Base-by-base conservation (phyloP, 768 basidiomycete genomes). In the Paxillus rubicundulus region DNA sequence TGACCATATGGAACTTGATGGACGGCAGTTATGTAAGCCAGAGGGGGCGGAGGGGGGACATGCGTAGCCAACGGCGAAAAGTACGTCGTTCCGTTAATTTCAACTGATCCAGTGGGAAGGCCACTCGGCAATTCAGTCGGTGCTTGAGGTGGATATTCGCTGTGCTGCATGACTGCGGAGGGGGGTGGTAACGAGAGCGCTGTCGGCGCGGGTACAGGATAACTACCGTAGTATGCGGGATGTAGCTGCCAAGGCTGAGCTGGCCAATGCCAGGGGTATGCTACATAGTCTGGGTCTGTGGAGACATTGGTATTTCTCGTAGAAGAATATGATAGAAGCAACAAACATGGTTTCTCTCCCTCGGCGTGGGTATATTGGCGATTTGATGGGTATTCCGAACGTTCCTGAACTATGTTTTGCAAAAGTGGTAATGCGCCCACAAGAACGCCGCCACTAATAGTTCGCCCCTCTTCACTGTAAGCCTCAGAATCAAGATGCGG, bases 361-460 rank as follows among this genome's bases (percentile, higher is more conserved):
- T 57, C 59, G 4, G 71, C 65, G 48, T 72, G 72, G 24, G 67
- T 62, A 51, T 69, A 68, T 21, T 55, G 70, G 47, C 68, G 69
- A 33, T 13, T 33, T 33, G 62, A 57, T 13, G 49, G 46, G 24
- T 27, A 24, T n/a, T 49, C 45, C 13, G 28, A 16, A 37, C 34
- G 44, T 8, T 33, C 39, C 45, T 56, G 52, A 8, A 16, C 20
- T 33, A 27, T 17, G 9, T 32, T 16, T 28, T 42, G 54, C 47
- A 55, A 54, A 50, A 55, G 47, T 12, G 48, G 21, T 42, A 54
- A 55, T 18, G 16, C 38, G 34, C 53, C 40, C 56, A 63, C 57
- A 49, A 59, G 50, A 49, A 68, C 59, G 49, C 63, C 67, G 21
- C 67, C 51, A 27, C 57, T 60, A 53, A 64, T 72, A 43, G 58